Conservation (phyloP, 176 grass and related monocot species). For the Musa schizocarpa region DNA sequence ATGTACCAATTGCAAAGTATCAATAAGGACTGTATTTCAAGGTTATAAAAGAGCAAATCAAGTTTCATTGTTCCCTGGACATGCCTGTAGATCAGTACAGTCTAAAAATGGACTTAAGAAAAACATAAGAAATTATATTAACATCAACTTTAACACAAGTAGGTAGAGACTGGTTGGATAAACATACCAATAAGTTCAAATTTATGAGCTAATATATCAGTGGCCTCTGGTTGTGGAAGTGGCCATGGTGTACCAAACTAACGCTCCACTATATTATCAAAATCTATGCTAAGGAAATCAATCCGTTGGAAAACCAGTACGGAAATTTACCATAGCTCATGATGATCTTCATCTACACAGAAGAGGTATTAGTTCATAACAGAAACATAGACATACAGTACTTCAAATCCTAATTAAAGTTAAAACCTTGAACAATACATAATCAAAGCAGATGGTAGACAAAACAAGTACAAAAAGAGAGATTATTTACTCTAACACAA, state of each 20-base stretch:
- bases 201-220: slow-evolving; percentile 54
- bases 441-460: too few species aligned
- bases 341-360: not conserved
- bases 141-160: not conserved
- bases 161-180: not conserved
- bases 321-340: not conserved
- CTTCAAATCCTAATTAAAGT: too few species aligned
- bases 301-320: slow-evolving; percentile 73
- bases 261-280: slow-evolving; percentile 82
- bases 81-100: not conserved
- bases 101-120: too few species aligned
- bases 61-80: not conserved
- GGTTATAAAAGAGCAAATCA: too few species aligned
- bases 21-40: too few species aligned
- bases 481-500: too few species aligned
- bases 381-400: too few species aligned
- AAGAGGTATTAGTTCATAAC: too few species aligned
- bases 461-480: too few species aligned
- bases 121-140: not conserved
- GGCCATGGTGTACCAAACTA: slow-evolving; percentile 73
- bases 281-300: slow-evolving; percentile 62
- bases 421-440: too few species aligned
- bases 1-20: too few species aligned
- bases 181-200: slow-evolving; percentile 71
- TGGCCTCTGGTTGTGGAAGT: too few species aligned